Base-by-base conservation (phyloP, 139 green algal species). In the Tetratostichococcus sp. region DNA sequence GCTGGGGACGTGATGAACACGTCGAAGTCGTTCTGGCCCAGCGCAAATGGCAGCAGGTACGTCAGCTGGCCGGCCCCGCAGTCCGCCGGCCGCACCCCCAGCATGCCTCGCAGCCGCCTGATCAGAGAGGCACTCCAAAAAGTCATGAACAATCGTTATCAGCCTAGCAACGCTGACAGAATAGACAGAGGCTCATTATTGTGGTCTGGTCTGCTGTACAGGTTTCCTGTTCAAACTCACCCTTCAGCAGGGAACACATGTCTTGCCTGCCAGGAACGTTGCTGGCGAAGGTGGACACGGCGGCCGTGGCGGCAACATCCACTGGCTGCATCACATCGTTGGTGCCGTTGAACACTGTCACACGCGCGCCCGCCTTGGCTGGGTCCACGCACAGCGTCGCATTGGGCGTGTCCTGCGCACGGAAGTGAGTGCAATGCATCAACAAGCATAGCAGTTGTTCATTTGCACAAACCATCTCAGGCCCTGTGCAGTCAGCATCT, bases 11-110 rank as follows among this genome's bases (percentile, higher is more conserved):
- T 69, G 35, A 83, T 35, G 0, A 30, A 59, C 22, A 86, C 30
- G 33, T 31, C 75, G 30, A 86, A 86, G 4, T 72, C 21, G 57
- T 86, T 86, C 73, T 86, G 82, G 4, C 82, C 82, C 23, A 73
- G 23, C 35, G 57, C 58, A 68, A 86, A 68, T 5, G 35, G 22
- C 72, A 86, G 72, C 65, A 70, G 33, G 72, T 74, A 86, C 16
- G 78, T 70, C 22, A 33, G 30, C 14, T 80, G 57, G 1, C n/a
- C 22, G 31, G 68, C 30, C 19, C 26, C 30, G 69, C 30, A 67
- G 42, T 31, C 65, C 16, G 28, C 65, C 67, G 67, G 69, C 35
- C 34, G 74, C 32, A 71, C 58, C 3, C 43, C 65, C 42, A 35
- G 65, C 65, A 67, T 50, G 30, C 76, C 65, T 4, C 65, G 71